Evolutionary conservation across 2,329 filamentous ascomycete genomes (phyloP).

Genomic region (Drechslerella stenobrocha): DNA sequence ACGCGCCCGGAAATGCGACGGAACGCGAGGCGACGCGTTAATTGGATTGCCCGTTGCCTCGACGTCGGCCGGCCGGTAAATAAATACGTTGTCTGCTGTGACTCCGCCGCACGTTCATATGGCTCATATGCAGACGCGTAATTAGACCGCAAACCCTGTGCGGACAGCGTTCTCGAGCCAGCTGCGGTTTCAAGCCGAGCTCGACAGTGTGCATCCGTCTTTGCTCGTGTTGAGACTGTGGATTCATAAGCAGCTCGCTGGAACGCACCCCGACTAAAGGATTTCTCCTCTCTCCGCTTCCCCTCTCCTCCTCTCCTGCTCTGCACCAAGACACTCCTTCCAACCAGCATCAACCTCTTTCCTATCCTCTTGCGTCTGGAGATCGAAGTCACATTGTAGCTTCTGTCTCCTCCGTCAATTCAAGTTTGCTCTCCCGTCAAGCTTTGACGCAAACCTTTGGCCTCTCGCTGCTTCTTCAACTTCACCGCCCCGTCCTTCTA

Average conservation of each 20-base stretch:
- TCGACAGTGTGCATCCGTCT: too few species aligned
- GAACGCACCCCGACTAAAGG: slow-evolving; percentile 3
- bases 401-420: too few species aligned
- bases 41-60: too few species aligned
- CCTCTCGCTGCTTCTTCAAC: slow-evolving; percentile 2
- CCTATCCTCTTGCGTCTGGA: neutral
- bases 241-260: slow-evolving; percentile 54
- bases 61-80: too few species aligned
- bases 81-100: too few species aligned
- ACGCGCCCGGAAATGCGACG: neutral
- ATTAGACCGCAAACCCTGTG: slow-evolving; percentile 36
- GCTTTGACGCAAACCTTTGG: neutral
- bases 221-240: too few species aligned
- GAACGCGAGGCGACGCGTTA: slow-evolving; percentile 17
- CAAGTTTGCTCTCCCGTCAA: slow-evolving; percentile 7
- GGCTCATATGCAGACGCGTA: too few species aligned
- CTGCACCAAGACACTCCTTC: too few species aligned
- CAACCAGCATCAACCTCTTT: slow-evolving; percentile 37
- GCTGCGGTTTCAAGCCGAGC: slow-evolving; percentile 52
- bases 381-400: neutral
- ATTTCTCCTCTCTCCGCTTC: slow-evolving; percentile 51
- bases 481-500: slow-evolving; percentile 11
- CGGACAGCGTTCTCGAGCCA: slow-evolving; percentile 47
- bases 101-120: too few species aligned
- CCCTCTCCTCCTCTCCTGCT: slow-evolving; percentile 49